Base-by-base conservation (phyloP, 2,329 filamentous ascomycete genomes). In the Fusarium pseudoanthophilum region DNA sequence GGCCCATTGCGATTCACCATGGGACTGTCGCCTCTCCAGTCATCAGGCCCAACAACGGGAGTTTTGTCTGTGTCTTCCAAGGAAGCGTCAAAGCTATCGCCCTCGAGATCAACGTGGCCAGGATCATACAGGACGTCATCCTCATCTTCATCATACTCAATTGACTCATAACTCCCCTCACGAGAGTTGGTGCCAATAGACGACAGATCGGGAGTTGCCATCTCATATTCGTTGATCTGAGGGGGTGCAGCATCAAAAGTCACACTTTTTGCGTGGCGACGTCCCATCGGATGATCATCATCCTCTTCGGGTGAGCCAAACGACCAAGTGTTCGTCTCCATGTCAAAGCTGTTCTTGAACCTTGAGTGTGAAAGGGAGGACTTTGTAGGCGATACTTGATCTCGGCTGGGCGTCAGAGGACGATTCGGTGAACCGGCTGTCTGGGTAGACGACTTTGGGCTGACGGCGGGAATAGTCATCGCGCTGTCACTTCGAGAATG, bases 41-140 rank as follows among this genome's bases (percentile, higher is more conserved):
- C 95, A 78, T 98, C 96, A 2, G 96, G 96, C 28, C 97, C 90
- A n/a, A 99, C 95, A 16, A 99, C 96, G 0, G 96, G 96, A 2
- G 96, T 98, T 86, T 98, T 98, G 79, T 97, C 94, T 10, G 94
- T 95, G 79, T 98, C 95, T 82, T 98, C 95, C 4, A 98, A 88
- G 11, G 95, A 97, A 20, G 94, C 95, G 82, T 98, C 95, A 76
- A 98, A 98, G 84, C 95, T 98, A 79, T 98, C 95, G 46, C 95
- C 93, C 65, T 85, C 83, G 32, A 82, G 75, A 26, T 83, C 80
- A 32, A 80, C 73, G 39, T 81, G 78, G 80, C 72, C 87, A 83
- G 81, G 79, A 79, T 98, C 94, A 67, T 83, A 84, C 39, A 83
- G 77, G 49, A 81, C 70, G 75, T 89, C 93, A 49, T 89, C 93